A percentile compares a stretch with the other conserved stretches of the same genome.
These are phyloP conservation scores for Themeda triandra DNA, from an alignment of 176 grass and related monocot species.

Conservation along the genomic window DNA sequence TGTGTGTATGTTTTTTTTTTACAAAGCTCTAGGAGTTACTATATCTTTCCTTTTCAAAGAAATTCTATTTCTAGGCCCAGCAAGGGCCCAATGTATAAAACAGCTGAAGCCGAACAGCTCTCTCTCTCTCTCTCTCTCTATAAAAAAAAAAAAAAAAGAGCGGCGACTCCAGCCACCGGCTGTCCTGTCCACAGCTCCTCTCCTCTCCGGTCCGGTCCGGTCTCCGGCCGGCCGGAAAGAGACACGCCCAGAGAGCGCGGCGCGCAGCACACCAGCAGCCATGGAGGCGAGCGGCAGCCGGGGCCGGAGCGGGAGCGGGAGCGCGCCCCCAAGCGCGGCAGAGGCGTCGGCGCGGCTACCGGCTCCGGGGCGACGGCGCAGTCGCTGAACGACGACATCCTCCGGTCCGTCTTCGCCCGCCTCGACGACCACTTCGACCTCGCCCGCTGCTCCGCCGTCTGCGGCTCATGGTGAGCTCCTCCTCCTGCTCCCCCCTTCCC, in stretches of 20 bases:
- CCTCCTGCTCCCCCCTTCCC: too few relatives aligned
- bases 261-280: background rate
- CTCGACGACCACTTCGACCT: constrained; percentile 87
- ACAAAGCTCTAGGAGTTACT: too few relatives aligned
- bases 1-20: too few relatives aligned
- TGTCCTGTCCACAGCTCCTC: background rate
- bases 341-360: background rate
- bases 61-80: too few relatives aligned
- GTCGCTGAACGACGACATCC: constrained; percentile 52
- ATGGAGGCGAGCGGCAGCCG: constrained; percentile 52
- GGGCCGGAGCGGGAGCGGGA: constrained; percentile 12
- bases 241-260: too few relatives aligned
- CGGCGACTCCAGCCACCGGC: background rate
- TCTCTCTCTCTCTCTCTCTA: too few relatives aligned
- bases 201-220: background rate
- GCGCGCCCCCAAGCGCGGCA: constrained; percentile 13
- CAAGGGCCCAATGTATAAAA: too few relatives aligned
- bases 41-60: too few relatives aligned
- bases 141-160: too few relatives aligned
- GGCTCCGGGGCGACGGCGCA: constrained; percentile 22
- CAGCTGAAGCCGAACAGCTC: too few relatives aligned
- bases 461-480: constrained; percentile 63
- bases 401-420: constrained; percentile 67
- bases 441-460: constrained; percentile 85
- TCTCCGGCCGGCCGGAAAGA: background rate